Evolutionary conservation across 768 basidiomycete genomes (phyloP), one percentile per base, ranked within the genome.

Genomic region (Tulasnella sp.): DNA sequence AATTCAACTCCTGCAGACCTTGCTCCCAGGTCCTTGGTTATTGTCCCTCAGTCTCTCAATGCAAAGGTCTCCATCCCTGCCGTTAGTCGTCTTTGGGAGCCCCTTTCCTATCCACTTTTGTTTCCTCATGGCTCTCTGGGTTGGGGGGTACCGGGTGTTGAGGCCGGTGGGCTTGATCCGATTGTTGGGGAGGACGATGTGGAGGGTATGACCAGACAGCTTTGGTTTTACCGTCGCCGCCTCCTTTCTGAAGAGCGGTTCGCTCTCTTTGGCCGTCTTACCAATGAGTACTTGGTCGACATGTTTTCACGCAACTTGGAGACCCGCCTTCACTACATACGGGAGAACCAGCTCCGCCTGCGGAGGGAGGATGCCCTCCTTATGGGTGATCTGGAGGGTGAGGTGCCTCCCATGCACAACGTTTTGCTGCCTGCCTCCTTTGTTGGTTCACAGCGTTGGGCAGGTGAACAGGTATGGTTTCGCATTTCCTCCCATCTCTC

Each of bases 231-330:
- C 51, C 64, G 68, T 1, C 62, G 62, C 1, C 62, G 68, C 1
- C 59, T 74, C 0, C 65, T 73, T 1, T 53, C 65, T 0, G 68
- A 72, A 29, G 48, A 53, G 0, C 62, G 69, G 0, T 73, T 73
- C 45, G 29, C 25, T 1, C 65, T 69, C 0, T 73, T 73, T 61
- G 69, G 71, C 0, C 63, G 69, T 0, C 58, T 74, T 0, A 57
- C 64, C 0, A 67, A 65, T 56, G 67, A 73, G 57, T 72, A 72
- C 39, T 17, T 70, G 9, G 66, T 70, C 29, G 71, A 74, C 45
- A 74, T 73, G 73, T 73, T 68, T 55, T 67, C 65, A 0, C 64
- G 68, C 0, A 64, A 69, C 23, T 49, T 70, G 1, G 72, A 74
- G 19, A 29, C 48, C 21, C 37, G 53, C 0, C 60, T 74, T 4